Percentiles rank a stretch among this genome's conserved stretches.
phyloP scores from a whole-genome alignment of 768 basidiomycete species.

The Lepiota venenata region DNA sequence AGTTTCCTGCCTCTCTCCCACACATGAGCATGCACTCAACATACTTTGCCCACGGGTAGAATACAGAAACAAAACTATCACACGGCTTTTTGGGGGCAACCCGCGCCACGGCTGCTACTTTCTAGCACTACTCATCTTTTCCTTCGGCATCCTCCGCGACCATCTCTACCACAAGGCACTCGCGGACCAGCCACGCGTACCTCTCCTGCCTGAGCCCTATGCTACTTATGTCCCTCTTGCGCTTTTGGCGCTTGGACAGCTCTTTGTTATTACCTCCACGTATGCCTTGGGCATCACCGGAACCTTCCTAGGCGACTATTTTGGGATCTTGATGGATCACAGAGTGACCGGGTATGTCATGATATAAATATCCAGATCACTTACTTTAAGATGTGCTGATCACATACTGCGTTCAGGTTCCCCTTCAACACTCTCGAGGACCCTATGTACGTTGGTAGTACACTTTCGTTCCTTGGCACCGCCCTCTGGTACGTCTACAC shows the following conservation, averaged over 20 bases:
- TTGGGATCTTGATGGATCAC: conserved; percentile 83
- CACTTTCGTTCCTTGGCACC: conserved; percentile 82
- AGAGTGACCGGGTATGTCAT: conserved; percentile 70
- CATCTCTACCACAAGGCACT: conserved; percentile 75
- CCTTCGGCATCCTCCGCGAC: conserved; percentile 82
- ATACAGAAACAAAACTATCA: conserved; percentile 85
- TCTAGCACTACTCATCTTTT: conserved; percentile 82
- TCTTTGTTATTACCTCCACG: conserved; percentile 85
- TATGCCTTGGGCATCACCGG: conserved; percentile 92
- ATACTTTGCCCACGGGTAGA: conserved; percentile 23
- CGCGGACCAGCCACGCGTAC: conserved; percentile 64
- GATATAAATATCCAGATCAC: not conserved
- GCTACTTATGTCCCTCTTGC: conserved; percentile 55
- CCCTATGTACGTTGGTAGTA: conserved; percentile 98
- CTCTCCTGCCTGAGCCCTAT: conserved; percentile 64
- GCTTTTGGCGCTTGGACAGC: conserved; percentile 71
- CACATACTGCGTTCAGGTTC: conserved; percentile 45
- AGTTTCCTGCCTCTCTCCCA: conserved; percentile 16
- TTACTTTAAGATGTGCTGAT: not conserved
- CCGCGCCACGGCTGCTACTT: conserved; percentile 80
- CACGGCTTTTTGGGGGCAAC: conserved; percentile 76
- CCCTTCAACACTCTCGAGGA: conserved; percentile 92
- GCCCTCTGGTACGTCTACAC: conserved; percentile 71
- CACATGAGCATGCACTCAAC: not conserved
- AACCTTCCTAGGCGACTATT: conserved; percentile 86